Evolutionary conservation across 2,329 filamentous ascomycete genomes (phyloP), one percentile per base, ranked within the genome.

Genomic region (Calonectria hawksworthii): DNA sequence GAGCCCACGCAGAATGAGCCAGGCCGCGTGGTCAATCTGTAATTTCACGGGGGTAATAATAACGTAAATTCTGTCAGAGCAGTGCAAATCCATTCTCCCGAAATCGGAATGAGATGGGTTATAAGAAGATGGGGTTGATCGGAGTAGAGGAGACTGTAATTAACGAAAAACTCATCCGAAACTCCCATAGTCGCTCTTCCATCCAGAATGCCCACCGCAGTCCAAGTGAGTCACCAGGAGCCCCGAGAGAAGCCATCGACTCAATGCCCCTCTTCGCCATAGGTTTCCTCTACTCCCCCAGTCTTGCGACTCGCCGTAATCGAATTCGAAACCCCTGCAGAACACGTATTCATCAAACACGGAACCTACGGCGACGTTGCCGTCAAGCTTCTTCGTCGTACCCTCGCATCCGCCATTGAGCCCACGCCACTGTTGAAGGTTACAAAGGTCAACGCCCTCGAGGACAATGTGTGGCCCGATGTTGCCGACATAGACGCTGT

Each of bases 361-460:
- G 75, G 75, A 34, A 74, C 71, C 26, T 77, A 77, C 44, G 75
- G 74, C 21, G 75, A 76, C 38, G 63, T 77, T 47, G 72, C 63
- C 23, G 56, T 23, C 41, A 75, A 70, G 26, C 52, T 70, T 14
- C 47, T 77, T 7, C 72, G 68, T 10, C 68, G 69, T n/a, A 67
- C 44, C 2, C 44, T 72, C 18, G 21, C 63, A 16, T 41, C 72
- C n/a, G 41, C 47, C 6, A 54, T 54, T 13, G 5, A 63, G 5
- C n/a, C 50, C 23, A 30, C 56, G 41, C 63, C 47, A 30, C 38
- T 56, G 30, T 44, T 74, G 32, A 74, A 73, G 30, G 44, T 66
- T 23, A 70, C 56, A 23, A 74, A 72, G 38, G 23, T 56, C 34
- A 65, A 61, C 61, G 66, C 70, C 8, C 51, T 73, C 6, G 38